Evolutionary conservation across 352 stramenopile species (phyloP), one percentile per base, ranked within the genome.

Genomic region (Lagenidium giganteum): DNA sequence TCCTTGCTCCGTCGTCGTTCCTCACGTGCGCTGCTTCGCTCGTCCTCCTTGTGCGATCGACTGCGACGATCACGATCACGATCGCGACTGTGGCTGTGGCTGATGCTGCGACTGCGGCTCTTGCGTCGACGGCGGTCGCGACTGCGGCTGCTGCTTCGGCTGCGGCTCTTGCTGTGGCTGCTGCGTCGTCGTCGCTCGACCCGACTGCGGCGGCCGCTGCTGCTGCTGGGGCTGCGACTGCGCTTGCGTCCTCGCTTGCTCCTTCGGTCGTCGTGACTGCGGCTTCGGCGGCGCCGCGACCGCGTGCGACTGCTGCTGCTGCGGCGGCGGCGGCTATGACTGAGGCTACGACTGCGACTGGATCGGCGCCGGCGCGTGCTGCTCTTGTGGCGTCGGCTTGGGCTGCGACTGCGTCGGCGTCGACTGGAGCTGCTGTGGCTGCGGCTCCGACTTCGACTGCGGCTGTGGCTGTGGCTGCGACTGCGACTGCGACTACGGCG

Each of bases 401-500:
- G 42, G 4, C 24, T 35, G 23, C 35, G 25, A 17, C 25, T 25
- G 13, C n/a, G 33, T 8, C 38, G 28, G 17, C 26, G 47, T n/a
- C 21, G 39, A 27, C 27, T 34, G 16, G 63, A 72, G 36, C 60
- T 60, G 35, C 63, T 78, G 14, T 26, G 22, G 34, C 59, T 69
- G 16, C 52, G 47, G 20, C 46, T 51, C 3, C 45, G 42, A 6
- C 30, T 38, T 48, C 38, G 29, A 29, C 24, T 50, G 24, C 42
- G 41, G 49, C 5, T 57, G 41, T 9, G 21, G 6, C n/a, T n/a
- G n/a, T n/a, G n/a, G 16, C 48, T 50, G 26, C 40, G 42, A 28
- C 49, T 57, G 5, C 5, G 13, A 18, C 42, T 58, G 21, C 42
- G 42, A 22, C 50, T 58, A 18, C 50, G 50, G 16, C 42, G 16